Base-by-base conservation (phyloP, 1,284 basidiomycete genomes). In the Bondarzewia mesenterica region DNA sequence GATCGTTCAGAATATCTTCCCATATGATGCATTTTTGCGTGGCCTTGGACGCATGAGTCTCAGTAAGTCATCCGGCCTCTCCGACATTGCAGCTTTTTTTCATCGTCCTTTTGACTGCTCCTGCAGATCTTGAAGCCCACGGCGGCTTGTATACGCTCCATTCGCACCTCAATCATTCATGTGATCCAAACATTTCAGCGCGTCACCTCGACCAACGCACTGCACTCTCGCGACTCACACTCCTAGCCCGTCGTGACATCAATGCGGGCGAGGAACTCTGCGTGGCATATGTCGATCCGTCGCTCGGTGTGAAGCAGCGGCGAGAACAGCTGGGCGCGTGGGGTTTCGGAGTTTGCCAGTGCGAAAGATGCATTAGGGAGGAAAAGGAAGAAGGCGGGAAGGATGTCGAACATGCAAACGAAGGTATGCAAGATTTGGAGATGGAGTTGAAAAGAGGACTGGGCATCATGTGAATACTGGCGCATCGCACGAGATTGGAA, bases 121-220 rank as follows among this genome's bases (percentile, higher is more conserved):
- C 14, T 23, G 4, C 53, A 88, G 85, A 93, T 61, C 72, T 91
- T 50, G 92, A 94, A 65, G 80, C 83, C 2, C 89, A 91, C 52
- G 92, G 92, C 4, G 92, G 90, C 2, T 69, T 94, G 8, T 94
- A 93, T 64, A 74, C 77, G 6, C 74, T 95, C 7, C 91, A 95
- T 63, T 86, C 89, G 2, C 89, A 93, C 60, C 63, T 94, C 36
- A 94, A 94, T 65, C 92, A 94, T 63, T 76, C 75, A 14, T 95
- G 91, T 64, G 62, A 67, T 4, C 89, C 92, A 0, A 93, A 91
- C 60, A 57, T 87, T 40, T 83, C 84, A 32, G 80, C 88, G 20
- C 79, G 77, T 16, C 91, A 84, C 60, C 65, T 80, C 51, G 73
- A 87, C 63, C 77, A 77, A 55, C 77, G 80, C 49, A 75, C 73